Base-by-base conservation (phyloP, 768 basidiomycete genomes). In the Serendipita vermifera region DNA sequence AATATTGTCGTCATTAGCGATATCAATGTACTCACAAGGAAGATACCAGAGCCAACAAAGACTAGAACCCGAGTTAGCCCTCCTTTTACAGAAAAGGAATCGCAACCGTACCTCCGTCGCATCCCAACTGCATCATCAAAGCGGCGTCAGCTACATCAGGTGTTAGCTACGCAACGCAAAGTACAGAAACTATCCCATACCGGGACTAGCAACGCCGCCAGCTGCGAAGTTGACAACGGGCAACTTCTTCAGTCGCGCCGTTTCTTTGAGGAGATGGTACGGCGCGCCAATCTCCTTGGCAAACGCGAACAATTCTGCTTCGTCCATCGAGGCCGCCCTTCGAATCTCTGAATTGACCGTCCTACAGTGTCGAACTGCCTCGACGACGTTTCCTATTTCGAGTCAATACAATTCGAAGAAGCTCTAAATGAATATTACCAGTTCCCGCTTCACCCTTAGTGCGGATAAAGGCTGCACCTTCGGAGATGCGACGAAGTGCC, bases 221-320 rank as follows among this genome's bases (percentile, higher is more conserved):
- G 93, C 94, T 14, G 92, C 92, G 69, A 99, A 98, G 70, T 87
- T 93, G 59, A 98, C 96, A 20, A 96, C 92, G 0, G 96, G 93
- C 38, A 99, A 77, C 41, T 85, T 79, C 72, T 93, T 93, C 61
- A 92, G 71, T 38, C 91, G 77, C n/a, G 93, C 92, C 0, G 89
- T 86, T 72, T 98, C 94, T 72, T 96, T 94, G 59, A 99, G 73
- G 15, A 99, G 75, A 68, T 99, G 92, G 73, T 86, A 94, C 13
- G 96, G 96, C 0, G 91, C 93, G 60, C 84, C 81, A 41, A 92
- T 82, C 14, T 93, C 88, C 64, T 93, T 96, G 4, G 96, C 92
- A 65, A 81, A 91, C 3, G 81, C 77, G 68, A 94, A 96, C 6
- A 99, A 78, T 70, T 99, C 96, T 62, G 94, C 90, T 63, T 98